Base-by-base conservation (phyloP, 306 rosid genomes). In the Pyrus bretschneideri region DNA sequence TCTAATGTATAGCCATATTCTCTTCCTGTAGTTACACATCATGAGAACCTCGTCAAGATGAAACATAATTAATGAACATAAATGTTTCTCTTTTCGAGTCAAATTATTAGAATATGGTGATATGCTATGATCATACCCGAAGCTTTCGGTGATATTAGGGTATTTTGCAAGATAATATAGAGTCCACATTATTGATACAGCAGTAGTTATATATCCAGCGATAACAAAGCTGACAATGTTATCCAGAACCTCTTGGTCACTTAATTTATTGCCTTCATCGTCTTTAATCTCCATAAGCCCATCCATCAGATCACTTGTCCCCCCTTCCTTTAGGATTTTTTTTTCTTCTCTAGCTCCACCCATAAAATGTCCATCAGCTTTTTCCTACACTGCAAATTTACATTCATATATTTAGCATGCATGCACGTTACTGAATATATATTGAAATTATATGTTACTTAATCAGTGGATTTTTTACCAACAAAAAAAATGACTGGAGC, bases 281-380 rank as follows among this genome's bases (percentile, higher is more conserved):
- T 84, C 90, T 64, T 78, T 9, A n/a, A 87, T 64, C 7, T 80
- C 67, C 81, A 82, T 87, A 11, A 87, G 51, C 6, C 85, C 87
- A 12, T 84, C 88, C 88, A 80, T 84, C 11, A 84, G 64, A 72
- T 82, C 87, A 76, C 9, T 5, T 25, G 57, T 62, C 69, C 35
- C 76, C 5, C 4, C 49, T 13, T 59, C 69, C 1, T 62, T 51
- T 73, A 44, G 33, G 23, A 14, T 64, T 44, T 77, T 44, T 77
- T 80, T 79, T 79, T 82, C 79, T 83, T 76, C 58, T 78, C 76
- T 30, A 87, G 63, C 55, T 87, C 90, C 42, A n/a, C 59, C 76
- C 46, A n/a, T 31, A 84, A 80, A 22, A 87, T 77, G 0, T 54
- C 78, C n/a, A 80, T 83, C 2, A 84, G 83, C 69, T 80, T 84